Conservation (phyloP, 768 basidiomycete species). For the Hebeloma cylindrosporum region DNA sequence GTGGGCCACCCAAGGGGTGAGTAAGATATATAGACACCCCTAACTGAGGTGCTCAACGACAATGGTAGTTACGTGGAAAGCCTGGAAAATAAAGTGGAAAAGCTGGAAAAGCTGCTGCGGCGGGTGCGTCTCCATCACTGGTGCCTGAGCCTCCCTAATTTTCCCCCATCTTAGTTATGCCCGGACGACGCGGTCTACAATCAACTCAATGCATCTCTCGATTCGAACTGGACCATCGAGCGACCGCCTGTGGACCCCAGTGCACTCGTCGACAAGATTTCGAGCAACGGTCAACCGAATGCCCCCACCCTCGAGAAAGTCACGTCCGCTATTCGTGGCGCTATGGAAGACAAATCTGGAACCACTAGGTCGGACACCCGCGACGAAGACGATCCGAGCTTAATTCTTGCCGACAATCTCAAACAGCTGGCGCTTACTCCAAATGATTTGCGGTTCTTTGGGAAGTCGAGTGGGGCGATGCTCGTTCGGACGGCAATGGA, state of each 20-base stretch:
- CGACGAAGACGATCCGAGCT: slow-evolving; percentile 36
- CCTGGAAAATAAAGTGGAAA: slow-evolving; percentile 58
- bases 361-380: slow-evolving; percentile 19
- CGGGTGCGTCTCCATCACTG: slow-evolving; percentile 28
- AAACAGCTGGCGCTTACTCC: slow-evolving; percentile 34
- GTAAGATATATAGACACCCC: slow-evolving; percentile 7
- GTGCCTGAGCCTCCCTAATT: neutral
- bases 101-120: slow-evolving; percentile 58
- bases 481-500: slow-evolving; percentile 56
- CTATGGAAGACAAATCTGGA: slow-evolving; percentile 13
- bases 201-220: slow-evolving; percentile 46
- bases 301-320: slow-evolving; percentile 25
- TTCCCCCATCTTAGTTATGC: slow-evolving; percentile 48
- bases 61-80: slow-evolving; percentile 55
- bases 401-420: slow-evolving; percentile 37
- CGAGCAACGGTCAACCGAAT: neutral
- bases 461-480: slow-evolving; percentile 56
- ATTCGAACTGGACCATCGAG: slow-evolving; percentile 22
- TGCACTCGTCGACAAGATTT: slow-evolving; percentile 14
- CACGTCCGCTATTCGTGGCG: slow-evolving; percentile 35
- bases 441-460: slow-evolving; percentile 47
- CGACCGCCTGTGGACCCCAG: slow-evolving; percentile 22
- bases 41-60: slow-evolving; percentile 3
- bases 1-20: slow-evolving; percentile 64
- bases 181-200: slow-evolving; percentile 62